A percentile compares a stretch with the other conserved stretches of the same genome.
Evolutionary conservation across 306 rosid genomes (phyloP).

Genomic region (Sesbania bispinosa): DNA sequence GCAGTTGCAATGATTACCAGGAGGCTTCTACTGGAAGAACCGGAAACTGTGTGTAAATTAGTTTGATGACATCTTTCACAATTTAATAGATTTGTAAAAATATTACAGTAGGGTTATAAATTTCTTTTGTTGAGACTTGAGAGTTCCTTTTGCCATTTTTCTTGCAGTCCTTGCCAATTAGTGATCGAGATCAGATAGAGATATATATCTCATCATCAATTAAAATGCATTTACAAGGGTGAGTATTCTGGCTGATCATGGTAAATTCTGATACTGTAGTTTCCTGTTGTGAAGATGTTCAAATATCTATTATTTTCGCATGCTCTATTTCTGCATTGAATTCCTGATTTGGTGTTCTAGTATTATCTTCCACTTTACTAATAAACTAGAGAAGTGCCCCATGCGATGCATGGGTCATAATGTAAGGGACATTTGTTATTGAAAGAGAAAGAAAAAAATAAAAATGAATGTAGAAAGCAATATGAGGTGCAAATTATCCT

Average conservation of each 20-base stretch:
- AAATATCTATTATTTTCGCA: not conserved
- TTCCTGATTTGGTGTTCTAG: not conserved
- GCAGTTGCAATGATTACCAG: conserved; percentile 89
- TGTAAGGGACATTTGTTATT: too few species aligned
- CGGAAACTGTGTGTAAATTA: conserved; percentile 54
- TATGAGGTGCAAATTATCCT: too few species aligned
- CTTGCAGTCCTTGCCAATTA: conserved; percentile 55
- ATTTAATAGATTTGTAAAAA: conserved; percentile 19
- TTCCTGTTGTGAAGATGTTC: conserved; percentile 20
- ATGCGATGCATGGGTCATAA: too few species aligned
- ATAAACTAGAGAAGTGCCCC: too few species aligned
- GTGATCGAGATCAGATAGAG: conserved; percentile 95
- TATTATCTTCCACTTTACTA: conserved; percentile 13
- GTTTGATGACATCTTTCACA: conserved; percentile 26
- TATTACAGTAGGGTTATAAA: not conserved
- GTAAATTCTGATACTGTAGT: conserved; percentile 19
- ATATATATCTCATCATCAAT: conserved; percentile 66
- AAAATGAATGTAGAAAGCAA: too few species aligned
- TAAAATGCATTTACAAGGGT: conserved; percentile 84
- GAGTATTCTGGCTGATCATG: conserved; percentile 35
- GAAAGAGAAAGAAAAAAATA: too few species aligned
- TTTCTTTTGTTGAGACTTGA: conserved; percentile 18
- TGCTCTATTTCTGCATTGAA: conserved; percentile 16
- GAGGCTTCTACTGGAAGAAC: conserved; percentile 96
- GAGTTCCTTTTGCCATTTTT: conserved; percentile 19